Conservation (phyloP, 176 grass and related monocot genomes). For the Hordeum marinum region DNA sequence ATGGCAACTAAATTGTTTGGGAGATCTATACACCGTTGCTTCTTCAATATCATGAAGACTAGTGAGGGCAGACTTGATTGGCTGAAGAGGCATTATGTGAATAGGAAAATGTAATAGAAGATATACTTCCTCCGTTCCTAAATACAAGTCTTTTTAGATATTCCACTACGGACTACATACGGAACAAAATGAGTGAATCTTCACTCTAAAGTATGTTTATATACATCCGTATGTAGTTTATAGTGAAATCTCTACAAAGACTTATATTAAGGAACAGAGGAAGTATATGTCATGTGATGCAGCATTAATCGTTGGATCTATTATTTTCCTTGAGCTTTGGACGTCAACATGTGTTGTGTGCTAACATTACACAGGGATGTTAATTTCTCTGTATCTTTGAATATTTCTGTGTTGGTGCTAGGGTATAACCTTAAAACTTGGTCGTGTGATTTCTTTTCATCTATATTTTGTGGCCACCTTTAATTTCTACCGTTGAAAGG, state of each 20-base stretch:
- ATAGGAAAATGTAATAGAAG: neutral
- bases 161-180: no score
- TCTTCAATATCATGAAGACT: conserved; percentile 2
- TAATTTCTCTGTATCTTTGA: neutral
- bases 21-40: neutral
- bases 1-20: neutral
- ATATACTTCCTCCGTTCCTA: no score
- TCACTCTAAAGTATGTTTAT: no score
- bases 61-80: neutral
- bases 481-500: neutral
- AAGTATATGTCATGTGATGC: neutral
- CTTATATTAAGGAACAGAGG: no score
- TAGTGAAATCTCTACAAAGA: no score
- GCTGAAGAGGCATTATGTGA: neutral
- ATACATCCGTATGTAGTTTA: no score
- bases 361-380: neutral
- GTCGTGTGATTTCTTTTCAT: neutral
- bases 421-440: neutral
- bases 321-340: neutral
- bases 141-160: no score
- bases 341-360: neutral
- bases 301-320: neutral
- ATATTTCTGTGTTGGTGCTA: neutral
- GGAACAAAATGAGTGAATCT: no score
- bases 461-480: neutral